phyloP scores from a whole-genome alignment of 2,329 filamentous ascomycete genomes.

The Parasarocladium wereldwijsianum region DNA sequence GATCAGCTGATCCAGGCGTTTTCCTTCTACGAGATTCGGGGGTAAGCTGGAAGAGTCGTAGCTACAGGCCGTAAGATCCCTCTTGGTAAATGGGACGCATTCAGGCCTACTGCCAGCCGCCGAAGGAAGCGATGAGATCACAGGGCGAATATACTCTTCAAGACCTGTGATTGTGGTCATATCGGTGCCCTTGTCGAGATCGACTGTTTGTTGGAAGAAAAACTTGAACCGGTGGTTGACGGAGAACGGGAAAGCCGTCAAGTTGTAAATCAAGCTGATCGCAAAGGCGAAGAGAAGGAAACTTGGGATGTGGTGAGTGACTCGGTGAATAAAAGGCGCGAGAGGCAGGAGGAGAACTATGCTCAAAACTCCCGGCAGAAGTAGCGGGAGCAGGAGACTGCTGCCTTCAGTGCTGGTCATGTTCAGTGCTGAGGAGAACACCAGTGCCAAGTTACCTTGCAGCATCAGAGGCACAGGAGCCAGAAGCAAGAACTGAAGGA shows the following conservation, averaged over 20 bases:
- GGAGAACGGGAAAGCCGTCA: slow-evolving; percentile 80
- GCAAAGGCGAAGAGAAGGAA: slow-evolving; percentile 60
- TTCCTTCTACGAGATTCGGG: slow-evolving; percentile 43
- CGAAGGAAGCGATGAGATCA: slow-evolving; percentile 57
- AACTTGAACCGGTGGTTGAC: slow-evolving; percentile 66
- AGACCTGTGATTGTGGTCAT: slow-evolving; percentile 55
- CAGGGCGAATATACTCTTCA: slow-evolving; percentile 48
- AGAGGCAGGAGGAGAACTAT: slow-evolving; percentile 62
- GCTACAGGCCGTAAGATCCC: slow-evolving; percentile 47
- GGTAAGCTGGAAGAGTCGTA: slow-evolving; percentile 49
- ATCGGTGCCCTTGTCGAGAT: slow-evolving; percentile 60
- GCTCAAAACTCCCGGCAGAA: slow-evolving; percentile 52
- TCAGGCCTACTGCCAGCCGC: slow-evolving; percentile 44
- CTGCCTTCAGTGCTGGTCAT: slow-evolving; percentile 81
- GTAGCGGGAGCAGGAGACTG: slow-evolving; percentile 54
- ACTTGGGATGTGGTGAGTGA: slow-evolving; percentile 67
- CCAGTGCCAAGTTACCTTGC: slow-evolving; percentile 59
- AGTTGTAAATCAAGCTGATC: slow-evolving; percentile 71
- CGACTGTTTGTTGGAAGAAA: slow-evolving; percentile 70
- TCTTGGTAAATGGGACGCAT: slow-evolving; percentile 31
- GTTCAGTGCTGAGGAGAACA: slow-evolving; percentile 55
- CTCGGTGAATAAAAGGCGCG: slow-evolving; percentile 73
- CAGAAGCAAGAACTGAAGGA: slow-evolving; percentile 69
- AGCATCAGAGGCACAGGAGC: slow-evolving; percentile 67
- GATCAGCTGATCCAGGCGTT: slow-evolving; percentile 41